Evolutionary conservation across 495 filamentous ascomycete genomes (phyloP), one percentile per base, ranked within the genome.

Genomic region (Tetracladium marchalianum): DNA sequence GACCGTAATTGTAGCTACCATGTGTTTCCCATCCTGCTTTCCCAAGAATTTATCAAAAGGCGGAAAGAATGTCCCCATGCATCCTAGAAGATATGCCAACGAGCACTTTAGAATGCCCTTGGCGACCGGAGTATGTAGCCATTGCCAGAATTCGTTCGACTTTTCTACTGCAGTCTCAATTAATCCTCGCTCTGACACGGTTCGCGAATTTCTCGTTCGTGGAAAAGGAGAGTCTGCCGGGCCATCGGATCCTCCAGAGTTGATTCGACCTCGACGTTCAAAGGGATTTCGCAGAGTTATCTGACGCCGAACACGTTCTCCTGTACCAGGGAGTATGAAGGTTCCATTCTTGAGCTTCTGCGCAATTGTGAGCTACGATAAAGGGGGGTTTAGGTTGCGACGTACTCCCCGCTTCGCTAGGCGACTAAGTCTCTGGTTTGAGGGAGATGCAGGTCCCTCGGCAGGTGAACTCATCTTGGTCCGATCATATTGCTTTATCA

Each of bases 11-110:
- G 89, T 93, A 39, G 88, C 86, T 34, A 95, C 90, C 68, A 97
- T 81, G 64, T 97, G 92, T 62, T 98, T 98, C 17, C 90, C 88
- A 70, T 97, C 90, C 57, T 90, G 84, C 50, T 80, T 74, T 5
- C 92, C 92, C 32, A 98, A 67, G 46, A 84, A 69, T 2, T 69
- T 66, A 4, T 88, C 78, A 40, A 96, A 70, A 4, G 77, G 73
- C 5, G 80, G 77, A 51, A 86, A 80, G 54, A 90, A 95, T 0
- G 92, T 97, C 11, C 81, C 88, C 60, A 95, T 66, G 46, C 87
- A 94, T 9, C 85, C 92, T 15, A 97, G 60, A 5, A 94, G 66
- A 66, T 97, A 98, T 8, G 90, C 92, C 42, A 98, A 65, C 40
- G 87, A 88, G 70, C 89, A 97, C 64, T 98, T 98, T 50, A 96